Base-by-base conservation (phyloP, 2,329 filamentous ascomycete genomes). In the Calonectria honghensis region DNA sequence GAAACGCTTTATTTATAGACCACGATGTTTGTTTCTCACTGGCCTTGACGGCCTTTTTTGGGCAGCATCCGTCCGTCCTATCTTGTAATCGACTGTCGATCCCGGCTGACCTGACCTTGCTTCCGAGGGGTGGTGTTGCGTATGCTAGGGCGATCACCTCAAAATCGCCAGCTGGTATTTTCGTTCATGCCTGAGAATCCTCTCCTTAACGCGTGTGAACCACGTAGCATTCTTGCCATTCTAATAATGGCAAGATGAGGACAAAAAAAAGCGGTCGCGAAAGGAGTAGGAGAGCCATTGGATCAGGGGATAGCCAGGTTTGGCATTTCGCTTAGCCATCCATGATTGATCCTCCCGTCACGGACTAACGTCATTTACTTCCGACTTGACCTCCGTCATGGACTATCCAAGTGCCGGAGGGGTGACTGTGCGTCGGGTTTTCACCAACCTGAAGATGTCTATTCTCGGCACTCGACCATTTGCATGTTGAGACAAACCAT, bases 1-100 rank as follows among this genome's bases (percentile, higher is more conserved):
- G 50, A 16, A 16, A 64, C 13, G 18, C 32, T 35, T 54, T 73
- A 69, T 73, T 70, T 66, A 50, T 73, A 70, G 72, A 29, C 59
- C 1, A n/a, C 39, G 0, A 52, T 39, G 39, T 6, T 50, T 50
- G 35, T 20, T 20, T 68, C 37, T 27, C 37, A 10, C 14, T 29
- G 16, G 35, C 10, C 31, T 9, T 13, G 51, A 32, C 27, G 13
- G 5, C 32, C 35, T 41, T 37, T 70, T 18, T 16, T 35, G 20
- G 35, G 57, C 57, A 63, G 24, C 35, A 27, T 39, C 32, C n/a
- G 20, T n/a, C 45, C n/a, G 45, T 48, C 10, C 45, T 48, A n/a
- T 50, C 54, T 20, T 61, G 45, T 45, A 63, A 41, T 32, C 35
- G 18, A 31, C 39, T 68, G 51, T n/a, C 66, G 51, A 59, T 59